Evolutionary conservation across 2,329 filamentous ascomycete species (phyloP).

Genomic region (Lachnellula cervina): DNA sequence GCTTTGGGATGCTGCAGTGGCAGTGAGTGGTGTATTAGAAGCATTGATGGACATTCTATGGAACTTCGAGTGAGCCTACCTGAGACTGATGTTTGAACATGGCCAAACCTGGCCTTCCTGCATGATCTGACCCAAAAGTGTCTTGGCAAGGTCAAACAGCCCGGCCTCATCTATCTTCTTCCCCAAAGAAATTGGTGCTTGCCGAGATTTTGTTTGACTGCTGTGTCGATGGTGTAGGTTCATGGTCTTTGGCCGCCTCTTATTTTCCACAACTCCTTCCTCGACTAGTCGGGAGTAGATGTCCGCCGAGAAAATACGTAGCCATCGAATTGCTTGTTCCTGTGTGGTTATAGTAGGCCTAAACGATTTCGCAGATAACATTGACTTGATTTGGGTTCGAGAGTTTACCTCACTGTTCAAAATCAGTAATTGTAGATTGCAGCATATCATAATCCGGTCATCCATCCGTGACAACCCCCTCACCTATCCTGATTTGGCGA

Average conservation of each 20-base stretch:
- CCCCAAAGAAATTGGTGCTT: conserved; percentile 71
- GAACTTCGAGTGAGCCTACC: neutral
- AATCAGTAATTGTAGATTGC: neutral
- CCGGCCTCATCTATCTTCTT: conserved; percentile 65
- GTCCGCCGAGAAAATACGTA: conserved; percentile 86
- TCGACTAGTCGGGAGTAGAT: conserved; percentile 87
- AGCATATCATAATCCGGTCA: too few relatives aligned
- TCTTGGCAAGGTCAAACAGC: conserved; percentile 72
- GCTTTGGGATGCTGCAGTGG: too few relatives aligned
- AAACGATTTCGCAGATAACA: conserved; percentile 96
- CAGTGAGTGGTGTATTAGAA: neutral
- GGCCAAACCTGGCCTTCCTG: conserved; percentile 81
- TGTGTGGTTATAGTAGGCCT: conserved; percentile 72
- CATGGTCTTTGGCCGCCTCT: conserved; percentile 77
- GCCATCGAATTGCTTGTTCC: conserved; percentile 78
- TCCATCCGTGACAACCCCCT: too few relatives aligned
- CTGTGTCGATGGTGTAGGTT: conserved; percentile 77
- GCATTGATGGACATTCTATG: neutral
- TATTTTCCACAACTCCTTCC: conserved; percentile 84
- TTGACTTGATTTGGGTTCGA: conserved; percentile 90
- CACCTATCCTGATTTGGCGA: neutral
- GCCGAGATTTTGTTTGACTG: conserved; percentile 68
- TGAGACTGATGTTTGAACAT: conserved; percentile 83
- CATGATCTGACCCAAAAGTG: conserved; percentile 70
- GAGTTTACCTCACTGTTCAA: conserved; percentile 73